Evolutionary conservation across 2,329 filamentous ascomycete species (phyloP).

Genomic region (Monilinia vaccinii-corymbosi): DNA sequence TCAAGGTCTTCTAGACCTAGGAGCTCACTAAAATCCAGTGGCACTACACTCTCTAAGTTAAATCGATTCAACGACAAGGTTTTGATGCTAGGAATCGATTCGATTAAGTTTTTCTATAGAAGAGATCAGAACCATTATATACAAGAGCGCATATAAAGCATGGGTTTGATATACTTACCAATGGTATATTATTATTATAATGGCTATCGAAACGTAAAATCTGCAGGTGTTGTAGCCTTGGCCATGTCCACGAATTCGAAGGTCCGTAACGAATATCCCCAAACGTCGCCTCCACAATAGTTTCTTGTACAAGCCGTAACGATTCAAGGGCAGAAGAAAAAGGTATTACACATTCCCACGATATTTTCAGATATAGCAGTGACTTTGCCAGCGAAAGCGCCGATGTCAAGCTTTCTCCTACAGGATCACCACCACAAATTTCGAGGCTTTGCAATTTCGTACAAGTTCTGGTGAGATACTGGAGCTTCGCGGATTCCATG

Average conservation of each 20-base stretch:
- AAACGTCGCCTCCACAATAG: conserved; percentile 19
- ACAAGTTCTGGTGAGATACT: conserved; percentile 22
- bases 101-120: neutral
- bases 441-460: conserved; percentile 22
- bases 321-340: conserved; percentile 10
- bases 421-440: conserved; percentile 15
- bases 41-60: neutral
- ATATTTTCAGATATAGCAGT: conserved; percentile 18
- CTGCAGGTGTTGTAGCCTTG: conserved; percentile 16
- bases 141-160: neutral
- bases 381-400: conserved; percentile 18
- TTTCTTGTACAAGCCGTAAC: conserved; percentile 14
- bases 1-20: conserved; percentile 14
- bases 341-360: conserved; percentile 15
- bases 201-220: conserved; percentile 9
- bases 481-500: conserved; percentile 19
- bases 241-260: neutral
- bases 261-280: conserved; percentile 6
- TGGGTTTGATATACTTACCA: neutral
- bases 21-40: neutral
- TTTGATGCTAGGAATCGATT: conserved; percentile 3
- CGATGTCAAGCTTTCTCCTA: conserved; percentile 22
- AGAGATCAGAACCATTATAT: neutral
- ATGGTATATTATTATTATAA: neutral
- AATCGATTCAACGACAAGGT: neutral